Conservation (phyloP, 305 asterid genomes). For the Solanum hybrid region DNA sequence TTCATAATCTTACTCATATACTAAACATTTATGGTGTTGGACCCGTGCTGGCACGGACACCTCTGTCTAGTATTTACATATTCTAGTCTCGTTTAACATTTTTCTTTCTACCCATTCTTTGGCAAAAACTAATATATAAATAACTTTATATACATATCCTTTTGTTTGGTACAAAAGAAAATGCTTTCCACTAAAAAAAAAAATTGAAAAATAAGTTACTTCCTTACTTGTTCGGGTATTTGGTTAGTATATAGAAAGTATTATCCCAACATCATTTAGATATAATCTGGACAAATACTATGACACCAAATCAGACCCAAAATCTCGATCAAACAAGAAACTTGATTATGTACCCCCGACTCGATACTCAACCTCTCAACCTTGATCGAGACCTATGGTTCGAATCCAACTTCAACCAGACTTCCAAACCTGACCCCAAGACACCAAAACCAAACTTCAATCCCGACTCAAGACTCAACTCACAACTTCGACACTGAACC, state of each 20-base stretch:
- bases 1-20: not conserved
- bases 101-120: not conserved
- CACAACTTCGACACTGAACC: not conserved
- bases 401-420: not conserved
- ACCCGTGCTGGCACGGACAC: not conserved
- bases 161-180: not conserved
- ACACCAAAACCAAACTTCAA: not conserved
- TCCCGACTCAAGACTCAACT: not conserved
- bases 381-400: not conserved
- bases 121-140: not conserved
- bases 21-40: not conserved
- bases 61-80: not conserved
- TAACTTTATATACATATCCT: not conserved
- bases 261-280: not conserved
- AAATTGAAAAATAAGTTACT: not conserved
- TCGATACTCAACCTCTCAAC: not conserved
- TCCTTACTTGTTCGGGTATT: not conserved
- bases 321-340: not conserved
- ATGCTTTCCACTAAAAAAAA: not conserved
- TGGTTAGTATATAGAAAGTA: not conserved
- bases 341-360: not conserved
- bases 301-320: not conserved
- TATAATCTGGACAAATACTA: not conserved
- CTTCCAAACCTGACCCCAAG: not conserved
- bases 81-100: not conserved